A percentile compares a stretch with the other conserved stretches of the same genome.
Conservation (phyloP, 805 yeast species). For the Metschnikowia arizonensis region DNA sequence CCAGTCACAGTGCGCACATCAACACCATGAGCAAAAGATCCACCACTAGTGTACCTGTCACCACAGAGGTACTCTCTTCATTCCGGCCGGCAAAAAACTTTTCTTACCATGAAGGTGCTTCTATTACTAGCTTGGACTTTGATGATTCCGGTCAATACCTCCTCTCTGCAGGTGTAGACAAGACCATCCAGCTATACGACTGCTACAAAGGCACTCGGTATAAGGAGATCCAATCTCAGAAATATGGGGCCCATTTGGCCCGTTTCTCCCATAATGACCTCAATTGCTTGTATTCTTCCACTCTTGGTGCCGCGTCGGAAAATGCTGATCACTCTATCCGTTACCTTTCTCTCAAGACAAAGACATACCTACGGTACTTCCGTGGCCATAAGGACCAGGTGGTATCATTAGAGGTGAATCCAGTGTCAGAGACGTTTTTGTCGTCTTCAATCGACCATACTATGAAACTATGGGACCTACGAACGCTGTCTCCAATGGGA, state of each 20-base stretch:
- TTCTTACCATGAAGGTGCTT: constrained; percentile 46
- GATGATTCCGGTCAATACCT: constrained; percentile 80
- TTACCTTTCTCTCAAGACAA: constrained; percentile 70
- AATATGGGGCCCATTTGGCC: constrained; percentile 89
- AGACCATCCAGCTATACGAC: constrained; percentile 80
- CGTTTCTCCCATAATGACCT: constrained; percentile 71
- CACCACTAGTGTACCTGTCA: constrained; percentile 25
- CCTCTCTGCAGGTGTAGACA: constrained; percentile 75
- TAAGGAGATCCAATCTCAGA: constrained; percentile 74
- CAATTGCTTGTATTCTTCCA: constrained; percentile 78
- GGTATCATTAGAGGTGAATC: constrained; percentile 66
- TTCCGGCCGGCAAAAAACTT: constrained; percentile 45
- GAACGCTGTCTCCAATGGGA: constrained; percentile 65
- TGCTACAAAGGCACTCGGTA: constrained; percentile 59
- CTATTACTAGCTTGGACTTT: constrained; percentile 68
- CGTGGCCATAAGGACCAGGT: constrained; percentile 82
- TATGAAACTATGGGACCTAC: constrained; percentile 82
- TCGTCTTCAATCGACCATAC: constrained; percentile 74
- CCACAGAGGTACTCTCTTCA: constrained; percentile 24
- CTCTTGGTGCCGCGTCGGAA: constrained; percentile 37
- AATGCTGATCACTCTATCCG: constrained; percentile 69
- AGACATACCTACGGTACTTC: constrained; percentile 79
- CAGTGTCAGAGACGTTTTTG: constrained; percentile 58
- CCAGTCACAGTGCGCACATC: too few relatives aligned
- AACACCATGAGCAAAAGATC: constrained; percentile 13